These are phyloP conservation scores for Termitomyces sp. DNA, from an alignment of 768 basidiomycete species.

Conservation along the genomic window DNA sequence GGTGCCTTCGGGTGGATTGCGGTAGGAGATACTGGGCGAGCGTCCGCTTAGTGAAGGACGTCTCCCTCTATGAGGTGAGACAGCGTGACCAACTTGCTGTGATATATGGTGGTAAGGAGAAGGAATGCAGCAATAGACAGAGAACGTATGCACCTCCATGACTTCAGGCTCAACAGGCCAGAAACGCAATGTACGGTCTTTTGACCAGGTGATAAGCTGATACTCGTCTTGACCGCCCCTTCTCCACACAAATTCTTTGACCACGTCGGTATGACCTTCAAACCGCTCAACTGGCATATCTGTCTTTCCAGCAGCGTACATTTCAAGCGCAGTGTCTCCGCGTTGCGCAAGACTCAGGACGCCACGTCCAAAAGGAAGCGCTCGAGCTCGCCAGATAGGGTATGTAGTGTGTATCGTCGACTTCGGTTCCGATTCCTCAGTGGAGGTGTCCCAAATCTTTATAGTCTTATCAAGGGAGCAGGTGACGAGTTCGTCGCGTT, in stretches of 20 bases:
- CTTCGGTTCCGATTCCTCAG: conserved; percentile 29
- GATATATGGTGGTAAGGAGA: conserved; percentile 10
- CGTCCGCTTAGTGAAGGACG: conserved; percentile 21
- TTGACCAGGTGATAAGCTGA: conserved; percentile 68
- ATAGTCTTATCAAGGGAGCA: conserved; percentile 94
- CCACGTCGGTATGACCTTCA: conserved; percentile 87
- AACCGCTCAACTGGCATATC: conserved; percentile 64
- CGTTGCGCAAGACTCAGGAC: conserved; percentile 85
- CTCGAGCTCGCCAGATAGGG: conserved; percentile 92
- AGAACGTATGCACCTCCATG: conserved; percentile 47
- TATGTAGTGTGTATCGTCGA: conserved; percentile 67
- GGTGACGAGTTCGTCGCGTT: conserved; percentile 78
- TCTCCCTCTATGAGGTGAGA: conserved; percentile 26
- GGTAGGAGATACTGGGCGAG: conserved; percentile 40
- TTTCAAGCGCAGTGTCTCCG: conserved; percentile 76
- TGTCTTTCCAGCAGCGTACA: conserved; percentile 52
- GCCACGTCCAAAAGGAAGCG: conserved; percentile 89
- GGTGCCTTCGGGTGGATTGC: conserved; percentile 42
- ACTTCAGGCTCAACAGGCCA: conserved; percentile 78
- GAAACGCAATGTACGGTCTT: conserved; percentile 86
- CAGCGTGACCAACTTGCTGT: conserved; percentile 46
- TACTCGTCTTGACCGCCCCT: conserved; percentile 53
- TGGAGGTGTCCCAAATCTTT: conserved; percentile 70
- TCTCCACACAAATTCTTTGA: conserved; percentile 98
- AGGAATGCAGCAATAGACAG: neutral